Evolutionary conservation across 75 land plant genomes (phyloP).

Genomic region (Picea sitchensis): DNA sequence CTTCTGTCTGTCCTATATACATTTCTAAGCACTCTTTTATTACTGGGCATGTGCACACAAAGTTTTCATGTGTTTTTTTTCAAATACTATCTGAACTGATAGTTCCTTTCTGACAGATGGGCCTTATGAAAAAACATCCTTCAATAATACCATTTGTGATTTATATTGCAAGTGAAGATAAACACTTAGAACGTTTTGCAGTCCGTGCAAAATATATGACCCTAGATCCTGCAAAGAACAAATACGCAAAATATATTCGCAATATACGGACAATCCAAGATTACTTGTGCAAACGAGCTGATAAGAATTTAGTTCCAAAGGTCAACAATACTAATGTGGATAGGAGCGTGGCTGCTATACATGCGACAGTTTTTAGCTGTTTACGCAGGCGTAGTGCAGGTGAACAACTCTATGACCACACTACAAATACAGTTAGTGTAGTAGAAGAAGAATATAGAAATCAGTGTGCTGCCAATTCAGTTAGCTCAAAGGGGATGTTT

Average conservation of each 20-base stretch:
- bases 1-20: background rate
- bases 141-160: slow-evolving; percentile 96
- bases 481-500: slow-evolving; percentile 93
- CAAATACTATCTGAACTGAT: background rate
- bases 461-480: slow-evolving; percentile 78
- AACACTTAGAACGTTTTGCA: slow-evolving; percentile 93
- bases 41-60: background rate
- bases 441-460: slow-evolving; percentile 81
- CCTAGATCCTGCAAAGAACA: slow-evolving; percentile 88
- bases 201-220: slow-evolving; percentile 99
- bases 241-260: slow-evolving; percentile 92
- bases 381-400: slow-evolving; percentile 71
- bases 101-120: slow-evolving; percentile 59
- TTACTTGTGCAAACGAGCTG: slow-evolving; percentile 82
- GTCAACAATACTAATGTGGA: slow-evolving; percentile 97
- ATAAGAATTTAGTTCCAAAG: slow-evolving; percentile 91
- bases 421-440: slow-evolving; percentile 69
- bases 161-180: slow-evolving; percentile 87
- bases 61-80: background rate
- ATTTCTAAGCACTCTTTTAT: background rate
- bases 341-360: slow-evolving; percentile 87
- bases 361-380: slow-evolving; percentile 90
- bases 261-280: slow-evolving; percentile 94
- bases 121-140: slow-evolving; percentile 99
- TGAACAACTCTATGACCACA: slow-evolving; percentile 74